Base-by-base conservation (phyloP, 2,329 filamentous ascomycete species). In the Cladosporium velox region DNA sequence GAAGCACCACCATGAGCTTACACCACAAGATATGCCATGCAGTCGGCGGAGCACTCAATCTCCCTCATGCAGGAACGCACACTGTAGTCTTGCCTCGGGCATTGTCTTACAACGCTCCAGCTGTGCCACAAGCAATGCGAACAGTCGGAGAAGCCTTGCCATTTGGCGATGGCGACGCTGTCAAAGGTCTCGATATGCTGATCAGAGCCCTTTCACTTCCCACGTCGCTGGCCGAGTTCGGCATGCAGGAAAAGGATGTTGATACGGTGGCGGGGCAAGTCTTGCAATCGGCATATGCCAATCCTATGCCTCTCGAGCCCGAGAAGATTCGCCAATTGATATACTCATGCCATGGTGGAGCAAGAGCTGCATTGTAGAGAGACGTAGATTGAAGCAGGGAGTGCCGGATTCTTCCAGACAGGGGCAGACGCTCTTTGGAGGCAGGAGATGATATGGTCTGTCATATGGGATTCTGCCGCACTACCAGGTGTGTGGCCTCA, bases 1-100 rank as follows among this genome's bases (percentile, higher is more conserved):
- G 87, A 6, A 84, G 79, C 66, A 85, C 86, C 2, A 83, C 83
- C 63, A 89, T 90, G 86, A 83, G 86, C 2, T 81, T 90, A 15
- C 88, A 90, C 72, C 88, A 90, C 76, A 90, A 90, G 73, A 82
- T 90, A 1, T 89, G 87, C 77, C 88, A 90, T 72, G 86, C 85
- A 0, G 79, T 90, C 1, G 88, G 87, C 28, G 88, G 88, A 8
- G 85, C 81, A 70, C 88, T 90, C 75, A 83, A 85, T 67, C 80
- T 90, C 7, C 86, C 88, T 0, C 87, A 90, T 67, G 86, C 87
- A 1, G 86, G 89, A 73, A 89, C 87, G 0, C 88, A 90, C 71
- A 87, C 87, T 0, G 84, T 86, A 35, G 82, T 90, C 1, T 78
- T 90, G 8, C 87, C 87, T 0, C 87, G 90, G 71, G 85, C 86